Conservation (phyloP, 2,329 filamentous ascomycete species). For the Drechslerella coelobrocha region DNA sequence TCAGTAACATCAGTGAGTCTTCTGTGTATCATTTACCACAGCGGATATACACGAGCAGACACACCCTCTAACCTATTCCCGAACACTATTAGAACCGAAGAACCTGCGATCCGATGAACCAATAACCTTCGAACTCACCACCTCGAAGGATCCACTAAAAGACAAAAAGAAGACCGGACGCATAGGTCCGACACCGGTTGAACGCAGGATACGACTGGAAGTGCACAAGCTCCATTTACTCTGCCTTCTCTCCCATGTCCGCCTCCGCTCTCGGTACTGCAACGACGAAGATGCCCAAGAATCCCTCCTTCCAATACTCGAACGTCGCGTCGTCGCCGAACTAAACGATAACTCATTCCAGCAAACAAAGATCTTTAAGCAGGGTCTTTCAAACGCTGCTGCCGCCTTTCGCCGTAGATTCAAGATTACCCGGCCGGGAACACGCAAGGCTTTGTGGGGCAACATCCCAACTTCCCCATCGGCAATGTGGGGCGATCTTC, state of each 20-base stretch:
- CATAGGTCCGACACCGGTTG: conserved; percentile 65
- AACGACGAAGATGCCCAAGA: conserved; percentile 75
- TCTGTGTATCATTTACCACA: no score
- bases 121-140: conserved; percentile 24
- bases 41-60: no score
- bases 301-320: conserved; percentile 34
- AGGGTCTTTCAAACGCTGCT: conserved; percentile 64
- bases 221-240: conserved; percentile 88
- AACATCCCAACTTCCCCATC: conserved; percentile 48
- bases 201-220: conserved; percentile 70
- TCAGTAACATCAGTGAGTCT: conserved; percentile 57
- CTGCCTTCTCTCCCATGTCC: conserved; percentile 78
- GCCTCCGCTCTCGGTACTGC: conserved; percentile 85
- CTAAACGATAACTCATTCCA: conserved; percentile 40
- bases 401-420: conserved; percentile 74
- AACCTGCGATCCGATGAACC: conserved; percentile 15
- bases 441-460: conserved; percentile 74
- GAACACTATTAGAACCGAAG: conserved; percentile 24
- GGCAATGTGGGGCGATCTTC: conserved; percentile 46
- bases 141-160: conserved; percentile 7
- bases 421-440: conserved; percentile 72
- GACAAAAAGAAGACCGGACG: conserved; percentile 55
- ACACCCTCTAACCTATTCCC: no score
- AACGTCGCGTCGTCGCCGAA: conserved; percentile 28
- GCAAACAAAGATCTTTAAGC: conserved; percentile 36